Conservation (phyloP, 495 filamentous ascomycete species). For the Penicillium alfredii region DNA sequence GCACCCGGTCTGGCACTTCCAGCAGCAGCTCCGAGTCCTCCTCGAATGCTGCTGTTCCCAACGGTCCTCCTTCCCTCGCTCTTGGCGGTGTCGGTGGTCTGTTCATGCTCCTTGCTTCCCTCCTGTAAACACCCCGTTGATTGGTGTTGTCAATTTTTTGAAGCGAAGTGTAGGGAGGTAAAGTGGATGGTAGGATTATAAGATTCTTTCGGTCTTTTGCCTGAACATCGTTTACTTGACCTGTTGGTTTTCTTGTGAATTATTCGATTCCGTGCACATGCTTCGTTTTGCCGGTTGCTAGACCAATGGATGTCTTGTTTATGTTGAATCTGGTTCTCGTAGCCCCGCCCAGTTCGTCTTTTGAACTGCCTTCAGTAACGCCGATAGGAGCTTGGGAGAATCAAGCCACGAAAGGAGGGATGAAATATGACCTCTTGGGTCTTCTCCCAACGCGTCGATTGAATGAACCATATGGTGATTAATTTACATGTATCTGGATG, state of each 20-base stretch:
- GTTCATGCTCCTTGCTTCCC: slow-evolving; percentile 25
- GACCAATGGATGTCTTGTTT: slow-evolving; percentile 8
- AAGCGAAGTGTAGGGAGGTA: neutral
- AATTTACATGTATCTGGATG: too few species aligned
- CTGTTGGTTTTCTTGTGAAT: slow-evolving; percentile 7
- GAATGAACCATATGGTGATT: too few species aligned
- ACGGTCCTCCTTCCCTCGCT: slow-evolving; percentile 14
- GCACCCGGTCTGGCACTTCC: slow-evolving; percentile 25
- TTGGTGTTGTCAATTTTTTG: neutral
- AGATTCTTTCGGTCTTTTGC: neutral
- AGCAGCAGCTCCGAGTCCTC: slow-evolving; percentile 31
- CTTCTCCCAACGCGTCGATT: too few species aligned
- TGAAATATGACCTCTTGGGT: too few species aligned
- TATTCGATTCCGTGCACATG: slow-evolving; percentile 15
- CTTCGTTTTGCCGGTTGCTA: slow-evolving; percentile 5
- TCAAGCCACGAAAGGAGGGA: too few species aligned
- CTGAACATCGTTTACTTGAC: slow-evolving; percentile 1
- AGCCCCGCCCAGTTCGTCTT: too few species aligned
- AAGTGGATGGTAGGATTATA: too few species aligned
- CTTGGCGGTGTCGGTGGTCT: slow-evolving; percentile 20
- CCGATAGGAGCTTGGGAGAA: too few species aligned
- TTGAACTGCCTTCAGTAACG: too few species aligned
- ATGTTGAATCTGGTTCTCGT: too few species aligned
- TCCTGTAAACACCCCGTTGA: slow-evolving; percentile 11
- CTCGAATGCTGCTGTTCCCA: slow-evolving; percentile 15